Percentiles rank a stretch among this genome's conserved stretches.
Evolutionary conservation across 2,329 filamentous ascomycete genomes (phyloP).

Genomic region (Boeremia exigua): DNA sequence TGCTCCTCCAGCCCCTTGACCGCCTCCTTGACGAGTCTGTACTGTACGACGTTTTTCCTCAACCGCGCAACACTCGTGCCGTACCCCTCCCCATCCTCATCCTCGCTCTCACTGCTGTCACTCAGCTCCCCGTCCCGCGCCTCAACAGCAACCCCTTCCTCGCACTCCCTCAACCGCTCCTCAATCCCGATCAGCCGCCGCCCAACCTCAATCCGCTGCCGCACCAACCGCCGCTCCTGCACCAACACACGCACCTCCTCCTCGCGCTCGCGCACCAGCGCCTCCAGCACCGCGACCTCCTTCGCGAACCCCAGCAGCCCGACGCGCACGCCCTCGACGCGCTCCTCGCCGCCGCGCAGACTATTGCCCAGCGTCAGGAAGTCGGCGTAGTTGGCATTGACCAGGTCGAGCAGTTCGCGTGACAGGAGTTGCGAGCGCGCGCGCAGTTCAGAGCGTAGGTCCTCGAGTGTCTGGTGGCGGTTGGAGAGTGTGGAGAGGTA

Average conservation of each 20-base stretch:
- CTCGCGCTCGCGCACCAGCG: conserved; percentile 67
- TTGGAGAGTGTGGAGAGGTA: conserved; percentile 86
- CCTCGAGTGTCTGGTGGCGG: conserved; percentile 94
- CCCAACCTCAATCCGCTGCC: conserved; percentile 68
- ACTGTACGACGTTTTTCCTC: conserved; percentile 64
- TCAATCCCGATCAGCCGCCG: conserved; percentile 70
- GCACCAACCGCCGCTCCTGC: conserved; percentile 73
- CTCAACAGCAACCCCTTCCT: conserved; percentile 43
- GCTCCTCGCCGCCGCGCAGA: conserved; percentile 86
- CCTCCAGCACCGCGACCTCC: conserved; percentile 77
- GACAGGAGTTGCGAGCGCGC: conserved; percentile 79
- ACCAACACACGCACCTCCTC: conserved; percentile 68
- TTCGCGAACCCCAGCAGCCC: conserved; percentile 84
- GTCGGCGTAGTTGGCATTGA: conserved; percentile 93
- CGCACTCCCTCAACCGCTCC: conserved; percentile 60
- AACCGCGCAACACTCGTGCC: conserved; percentile 53
- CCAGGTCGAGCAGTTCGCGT: conserved; percentile 88
- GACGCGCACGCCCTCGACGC: conserved; percentile 86
- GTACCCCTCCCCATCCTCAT: conserved; percentile 44
- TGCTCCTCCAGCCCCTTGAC: conserved; percentile 62
- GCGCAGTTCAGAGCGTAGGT: conserved; percentile 84
- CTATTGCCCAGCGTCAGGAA: conserved; percentile 85
- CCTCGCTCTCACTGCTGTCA: conserved; percentile 39
- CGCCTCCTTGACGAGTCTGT: conserved; percentile 61
- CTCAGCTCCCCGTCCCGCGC: conserved; percentile 30